Percentiles rank a stretch among this genome's conserved stretches.
Conservation (phyloP, 345 rosid species). For the Acer yangbiense region DNA sequence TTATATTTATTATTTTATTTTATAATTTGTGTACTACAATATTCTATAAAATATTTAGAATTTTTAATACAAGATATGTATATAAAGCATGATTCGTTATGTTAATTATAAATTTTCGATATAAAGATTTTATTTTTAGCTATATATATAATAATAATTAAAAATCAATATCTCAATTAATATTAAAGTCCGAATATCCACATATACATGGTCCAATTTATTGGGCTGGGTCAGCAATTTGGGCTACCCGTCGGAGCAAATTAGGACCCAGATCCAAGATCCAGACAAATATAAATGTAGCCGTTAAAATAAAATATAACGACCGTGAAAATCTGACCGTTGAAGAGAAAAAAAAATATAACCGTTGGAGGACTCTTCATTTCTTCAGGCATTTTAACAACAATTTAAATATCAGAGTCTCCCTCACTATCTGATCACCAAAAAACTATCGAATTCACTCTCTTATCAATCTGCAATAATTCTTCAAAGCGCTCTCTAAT, state of each 20-base stretch:
- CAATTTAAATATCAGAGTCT: conserved; percentile 43
- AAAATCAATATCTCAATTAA: too few relatives aligned
- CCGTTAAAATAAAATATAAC: conserved; percentile 23
- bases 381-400: conserved; percentile 16
- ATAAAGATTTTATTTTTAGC: too few relatives aligned
- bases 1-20: too few relatives aligned
- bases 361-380: conserved; percentile 27
- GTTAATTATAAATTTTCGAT: too few relatives aligned
- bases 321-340: conserved; percentile 55
- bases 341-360: conserved; percentile 30
- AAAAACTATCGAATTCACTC: neutral
- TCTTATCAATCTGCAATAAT: conserved; percentile 18
- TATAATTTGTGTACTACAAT: too few relatives aligned
- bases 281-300: neutral
- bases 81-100: too few relatives aligned
- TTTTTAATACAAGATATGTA: too few relatives aligned
- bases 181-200: too few relatives aligned
- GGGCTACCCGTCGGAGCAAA: neutral
- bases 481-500: conserved; percentile 14
- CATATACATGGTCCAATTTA: neutral
- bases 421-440: conserved; percentile 8
- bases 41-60: too few relatives aligned
- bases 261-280: neutral
- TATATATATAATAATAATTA: too few relatives aligned
- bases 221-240: neutral